phyloP scores from a whole-genome alignment of 2,329 filamentous ascomycete genomes.

The Fusarium subglutinans region DNA sequence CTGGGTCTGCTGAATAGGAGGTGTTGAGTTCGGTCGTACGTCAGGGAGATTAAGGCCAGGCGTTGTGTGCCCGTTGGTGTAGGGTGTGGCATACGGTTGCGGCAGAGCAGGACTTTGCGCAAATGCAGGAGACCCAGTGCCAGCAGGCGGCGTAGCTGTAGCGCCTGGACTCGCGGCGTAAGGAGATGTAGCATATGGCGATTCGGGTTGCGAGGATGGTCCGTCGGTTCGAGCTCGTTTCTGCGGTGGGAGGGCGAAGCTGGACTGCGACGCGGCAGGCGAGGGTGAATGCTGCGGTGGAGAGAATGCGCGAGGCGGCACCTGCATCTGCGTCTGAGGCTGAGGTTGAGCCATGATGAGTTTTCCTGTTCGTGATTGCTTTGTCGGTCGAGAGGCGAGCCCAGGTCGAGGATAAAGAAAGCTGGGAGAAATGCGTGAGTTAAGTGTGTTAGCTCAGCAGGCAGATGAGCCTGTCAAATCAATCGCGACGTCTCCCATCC shows the following conservation, averaged over 20 bases:
- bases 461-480: slow-evolving; percentile 61
- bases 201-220: slow-evolving; percentile 72
- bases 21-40: slow-evolving; percentile 45
- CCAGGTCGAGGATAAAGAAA: slow-evolving; percentile 10
- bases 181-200: slow-evolving; percentile 65
- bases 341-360: slow-evolving; percentile 68
- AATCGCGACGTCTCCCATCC: slow-evolving; percentile 58
- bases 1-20: slow-evolving; percentile 47
- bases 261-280: slow-evolving; percentile 64
- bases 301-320: slow-evolving; percentile 66
- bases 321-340: slow-evolving; percentile 52
- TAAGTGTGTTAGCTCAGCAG: slow-evolving; percentile 50
- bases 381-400: slow-evolving; percentile 10
- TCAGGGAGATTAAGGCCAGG: slow-evolving; percentile 49
- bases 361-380: not conserved
- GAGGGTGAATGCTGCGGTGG: slow-evolving; percentile 70
- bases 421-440: slow-evolving; percentile 22
- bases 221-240: slow-evolving; percentile 72
- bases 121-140: slow-evolving; percentile 50
- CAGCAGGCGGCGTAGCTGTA: slow-evolving; percentile 52
- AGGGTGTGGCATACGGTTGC: slow-evolving; percentile 49
- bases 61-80: slow-evolving; percentile 51
- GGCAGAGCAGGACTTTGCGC: slow-evolving; percentile 47
- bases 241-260: slow-evolving; percentile 70
- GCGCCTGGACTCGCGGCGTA: slow-evolving; percentile 59